Evolutionary conservation across 305 asterid species (phyloP), one percentile per base, ranked within the genome.

Genomic region (Solanum hybrid): DNA sequence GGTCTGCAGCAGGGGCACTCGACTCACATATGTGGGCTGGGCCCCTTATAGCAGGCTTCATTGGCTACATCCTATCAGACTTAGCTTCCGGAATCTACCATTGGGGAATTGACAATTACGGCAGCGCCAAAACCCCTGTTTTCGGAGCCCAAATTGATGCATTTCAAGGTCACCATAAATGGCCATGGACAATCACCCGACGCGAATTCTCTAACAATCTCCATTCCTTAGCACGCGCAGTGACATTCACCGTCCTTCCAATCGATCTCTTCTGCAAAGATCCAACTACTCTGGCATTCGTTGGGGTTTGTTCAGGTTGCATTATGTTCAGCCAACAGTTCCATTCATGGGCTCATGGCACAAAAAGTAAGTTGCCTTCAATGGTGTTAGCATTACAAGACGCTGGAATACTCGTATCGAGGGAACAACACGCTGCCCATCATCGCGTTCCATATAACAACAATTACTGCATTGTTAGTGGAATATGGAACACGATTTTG

Each of bases 91-190:
- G 98, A 22, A 90, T 95, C 73, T 96, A 95, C 92, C 99, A 97
- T 86, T 96, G 98, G 99, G 98, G 95, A 42, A 94, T 97, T 32
- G 99, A 96, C 90, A 97, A 97, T 91, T 97, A 96, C 88, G 99
- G 99, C 19, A 89, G 91, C 22, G 91, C 92, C 1, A 89, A 92
- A 26, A 95, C 98, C 0, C 99, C 97, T 0, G 87, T 96, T 1
- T 93, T 95, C 38, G 98, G 99, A 0, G 14, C 86, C 6, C 99
- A 97, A 72, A 95, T 96, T 6, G 98, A 94, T 5, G 98, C 95
- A 1, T 96, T 96, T 60, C 99, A 96, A 51, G 99, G 98, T 7
- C 99, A 97, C 91, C 99, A 97, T 89, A 92, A 90, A 87, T 93
- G 96, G 98, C 99, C 98, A 4, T 95, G 97, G 98, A 93, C 92